A percentile compares a stretch with the other conserved stretches of the same genome.
phyloP scores from a whole-genome alignment of 345 rosid genomes.

The Erucastrum elatum region DNA sequence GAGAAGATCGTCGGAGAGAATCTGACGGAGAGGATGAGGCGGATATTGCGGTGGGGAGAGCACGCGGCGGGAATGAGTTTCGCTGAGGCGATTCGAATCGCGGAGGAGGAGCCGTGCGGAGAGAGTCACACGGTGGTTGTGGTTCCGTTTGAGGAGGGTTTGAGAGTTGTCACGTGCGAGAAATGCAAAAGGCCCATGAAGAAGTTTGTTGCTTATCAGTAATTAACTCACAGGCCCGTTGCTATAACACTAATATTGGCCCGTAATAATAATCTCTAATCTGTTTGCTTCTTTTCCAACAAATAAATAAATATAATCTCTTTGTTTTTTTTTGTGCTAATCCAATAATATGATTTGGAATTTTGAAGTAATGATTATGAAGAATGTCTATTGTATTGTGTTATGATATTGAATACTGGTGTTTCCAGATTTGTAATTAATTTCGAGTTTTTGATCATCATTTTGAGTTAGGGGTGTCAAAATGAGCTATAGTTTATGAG shows the following conservation, averaged over 20 bases:
- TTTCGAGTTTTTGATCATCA: constrained; percentile 88
- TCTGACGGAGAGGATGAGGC: constrained; percentile 42
- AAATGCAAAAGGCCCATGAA: constrained; percentile 70
- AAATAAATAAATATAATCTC: background rate
- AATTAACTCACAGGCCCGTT: constrained; percentile 16
- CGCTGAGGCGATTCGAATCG: constrained; percentile 49
- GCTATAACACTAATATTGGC: background rate
- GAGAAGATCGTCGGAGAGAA: constrained; percentile 40
- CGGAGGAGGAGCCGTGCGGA: constrained; percentile 48
- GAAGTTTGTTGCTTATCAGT: constrained; percentile 54
- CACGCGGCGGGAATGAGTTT: constrained; percentile 49
- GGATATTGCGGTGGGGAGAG: constrained; percentile 53
- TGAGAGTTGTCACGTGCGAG: constrained; percentile 45
- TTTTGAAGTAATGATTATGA: background rate
- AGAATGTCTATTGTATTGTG: background rate
- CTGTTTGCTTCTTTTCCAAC: background rate
- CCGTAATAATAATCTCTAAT: background rate
- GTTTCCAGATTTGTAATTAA: constrained; percentile 91
- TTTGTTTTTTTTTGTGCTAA: background rate
- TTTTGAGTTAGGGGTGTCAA: too few species aligned
- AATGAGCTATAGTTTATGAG: too few species aligned
- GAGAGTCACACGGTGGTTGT: constrained; percentile 38
- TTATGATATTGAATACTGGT: constrained; percentile 42
- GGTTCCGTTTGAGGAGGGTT: constrained; percentile 48
- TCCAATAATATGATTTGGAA: background rate